Evolutionary conservation across 345 rosid species (phyloP), one percentile per base, ranked within the genome.

Genomic region (Mallotus nudiflorus): DNA sequence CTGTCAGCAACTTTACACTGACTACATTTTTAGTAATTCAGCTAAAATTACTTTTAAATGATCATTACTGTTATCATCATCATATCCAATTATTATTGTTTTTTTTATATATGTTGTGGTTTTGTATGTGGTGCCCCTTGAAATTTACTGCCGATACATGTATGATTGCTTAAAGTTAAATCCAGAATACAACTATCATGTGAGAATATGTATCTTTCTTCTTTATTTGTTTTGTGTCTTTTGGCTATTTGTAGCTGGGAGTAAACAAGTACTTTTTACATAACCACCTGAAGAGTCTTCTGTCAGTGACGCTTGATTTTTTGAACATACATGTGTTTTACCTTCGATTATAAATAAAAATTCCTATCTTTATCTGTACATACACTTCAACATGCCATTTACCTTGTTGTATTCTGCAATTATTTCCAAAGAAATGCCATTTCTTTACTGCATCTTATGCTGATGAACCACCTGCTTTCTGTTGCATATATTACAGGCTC

Each of bases 401-500:
- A 9, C 61, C 0, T 57, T 57, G 46, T 42, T 5, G 46, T 42
- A 42, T 4, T 33, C 37, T 33, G 42, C 28, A 70, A n/a, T 49
- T 64, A 20, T 27, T 29, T 52, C 19, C 2, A 11, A 11, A 29
- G 33, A 5, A 29, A 28, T 70, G 6, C 74, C 15, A 46, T 18
- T 40, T 68, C 18, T 22, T 46, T 22, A 22, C 12, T 20, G 55
- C 40, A 3, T 5, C 39, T 18, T 24, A 13, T 53, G 57, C 65
- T 76, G 69, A 69, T 67, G 20, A 53, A 31, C 37, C 20, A 58
- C n/a, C 61, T 69, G 55, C 20, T 76, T 44, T 76, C 28, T 62
- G n/a, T 40, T 66, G 53, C 54, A 16, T 58, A 11, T 58, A 24
- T 70, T 69, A 60, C 84, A 94, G 98, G 96, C 93, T 94, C 77